Conservation (phyloP, 495 filamentous ascomycete species). For the Friedmanniomyces endolithicus region DNA sequence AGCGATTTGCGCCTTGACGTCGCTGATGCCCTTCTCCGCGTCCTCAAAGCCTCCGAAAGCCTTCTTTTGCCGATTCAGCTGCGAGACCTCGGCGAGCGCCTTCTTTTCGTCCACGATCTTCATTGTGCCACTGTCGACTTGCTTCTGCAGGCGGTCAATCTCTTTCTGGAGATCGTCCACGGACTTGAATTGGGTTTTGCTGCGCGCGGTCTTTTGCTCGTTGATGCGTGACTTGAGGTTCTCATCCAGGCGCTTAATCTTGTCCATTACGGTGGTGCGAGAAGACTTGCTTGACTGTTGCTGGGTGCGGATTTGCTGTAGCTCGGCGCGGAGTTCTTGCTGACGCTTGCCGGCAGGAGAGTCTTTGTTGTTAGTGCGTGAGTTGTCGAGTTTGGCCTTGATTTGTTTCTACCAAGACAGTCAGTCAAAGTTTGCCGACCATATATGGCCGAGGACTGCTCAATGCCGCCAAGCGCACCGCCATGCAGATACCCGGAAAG, state of each 20-base stretch:
- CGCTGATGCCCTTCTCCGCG: slow-evolving; percentile 70
- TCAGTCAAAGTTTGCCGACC: not conserved
- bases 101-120: slow-evolving; percentile 96
- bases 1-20: slow-evolving; percentile 70
- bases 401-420: slow-evolving; percentile 51
- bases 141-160: slow-evolving; percentile 65
- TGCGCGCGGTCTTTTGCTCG: slow-evolving; percentile 71
- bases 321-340: slow-evolving; percentile 64
- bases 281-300: slow-evolving; percentile 74
- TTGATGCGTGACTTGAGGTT: slow-evolving; percentile 66
- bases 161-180: slow-evolving; percentile 75
- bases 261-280: slow-evolving; percentile 61
- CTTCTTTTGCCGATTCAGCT: slow-evolving; percentile 77
- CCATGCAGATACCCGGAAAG: not conserved
- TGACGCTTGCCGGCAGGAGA: slow-evolving; percentile 62
- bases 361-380: slow-evolving; percentile 61
- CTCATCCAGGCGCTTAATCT: slow-evolving; percentile 74
- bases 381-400: slow-evolving; percentile 71
- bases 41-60: slow-evolving; percentile 73
- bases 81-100: slow-evolving; percentile 68
- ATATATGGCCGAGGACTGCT: not conserved
- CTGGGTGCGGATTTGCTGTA: slow-evolving; percentile 60
- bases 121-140: slow-evolving; percentile 76
- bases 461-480: not conserved
- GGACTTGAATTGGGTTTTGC: slow-evolving; percentile 67